Base-by-base conservation (phyloP, 306 rosid genomes). In the Argentina anserina region DNA sequence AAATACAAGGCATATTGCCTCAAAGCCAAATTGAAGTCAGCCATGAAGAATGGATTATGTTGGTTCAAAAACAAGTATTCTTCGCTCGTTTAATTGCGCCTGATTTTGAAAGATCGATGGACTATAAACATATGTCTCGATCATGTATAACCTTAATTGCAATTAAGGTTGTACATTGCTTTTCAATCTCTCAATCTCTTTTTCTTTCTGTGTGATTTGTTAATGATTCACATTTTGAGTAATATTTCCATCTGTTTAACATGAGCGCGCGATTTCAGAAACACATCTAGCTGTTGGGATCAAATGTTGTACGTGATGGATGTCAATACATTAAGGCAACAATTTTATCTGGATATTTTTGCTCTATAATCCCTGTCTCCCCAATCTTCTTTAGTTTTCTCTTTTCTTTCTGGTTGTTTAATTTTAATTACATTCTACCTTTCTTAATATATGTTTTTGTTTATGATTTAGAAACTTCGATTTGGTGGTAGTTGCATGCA, bases 41-140 rank as follows among this genome's bases (percentile, higher is more conserved):
- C 82, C 13, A 5, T 79, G 8, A 79, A 73, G 49, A 79, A 39
- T 26, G 87, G 80, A 42, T 14, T 85, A 56, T 78, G 72, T 25
- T 85, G 87, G 85, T 37, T 87, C 34, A 85, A 79, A 75, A 45
- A 56, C 70, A 85, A 79, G 67, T 80, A 53, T 31, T 42, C 39
- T 29, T 52, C 78, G 46, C 67, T 74, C 80, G 77, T 78, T 66
- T 69, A 65, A 60, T 7, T 65, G 67, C 37, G 13, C 31, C n/a
- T 13, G 1, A 2, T 3, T 56, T 56, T 1, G 63, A 21, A 52
- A 52, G 14, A 52, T 21, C 29, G 2, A 52, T 52, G 56, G 56
- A 49, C 10, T 49, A 1, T 7, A 20, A 20, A 20, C 9, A 52
- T 25, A 3, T 55, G 7, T 26, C 62, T 56, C 5, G 65, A 60